Percentiles rank a stretch among this genome's conserved stretches.
phyloP scores from a whole-genome alignment of 306 rosid species.

The Vigna trinervia region DNA sequence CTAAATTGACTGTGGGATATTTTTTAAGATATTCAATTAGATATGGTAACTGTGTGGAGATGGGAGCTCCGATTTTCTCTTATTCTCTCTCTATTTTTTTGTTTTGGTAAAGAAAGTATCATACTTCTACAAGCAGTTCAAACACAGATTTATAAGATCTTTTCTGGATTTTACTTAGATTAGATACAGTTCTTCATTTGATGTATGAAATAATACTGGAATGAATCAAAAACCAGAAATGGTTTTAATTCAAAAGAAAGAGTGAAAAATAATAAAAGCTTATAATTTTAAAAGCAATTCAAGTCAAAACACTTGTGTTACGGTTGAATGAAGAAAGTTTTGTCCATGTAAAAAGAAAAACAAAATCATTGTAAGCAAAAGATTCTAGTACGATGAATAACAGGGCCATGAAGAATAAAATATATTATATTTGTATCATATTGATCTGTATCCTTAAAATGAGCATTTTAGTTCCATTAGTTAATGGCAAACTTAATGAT shows the following conservation, averaged over 20 bases:
- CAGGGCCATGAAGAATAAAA: background rate
- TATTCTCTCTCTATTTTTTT: background rate
- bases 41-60: background rate
- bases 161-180: background rate
- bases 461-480: conserved; percentile 26
- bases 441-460: conserved; percentile 47
- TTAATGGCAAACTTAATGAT: conserved; percentile 45
- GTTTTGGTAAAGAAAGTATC: background rate
- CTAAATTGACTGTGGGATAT: background rate
- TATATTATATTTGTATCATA: conserved; percentile 28
- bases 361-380: background rate
- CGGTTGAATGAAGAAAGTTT: background rate
- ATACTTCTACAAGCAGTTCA: no score
- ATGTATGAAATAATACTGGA: background rate
- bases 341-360: background rate
- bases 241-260: background rate
- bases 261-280: background rate
- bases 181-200: background rate
- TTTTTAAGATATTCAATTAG: background rate
- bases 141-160: no score
- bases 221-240: background rate
- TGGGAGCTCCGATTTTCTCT: background rate
- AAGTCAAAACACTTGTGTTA: background rate
- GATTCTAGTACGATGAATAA: conserved; percentile 33
- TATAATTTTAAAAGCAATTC: background rate